Percentiles rank a stretch among this genome's conserved stretches.
Evolutionary conservation across 2,329 filamentous ascomycete genomes (phyloP).

Genomic region (Chaetomium strumarium): DNA sequence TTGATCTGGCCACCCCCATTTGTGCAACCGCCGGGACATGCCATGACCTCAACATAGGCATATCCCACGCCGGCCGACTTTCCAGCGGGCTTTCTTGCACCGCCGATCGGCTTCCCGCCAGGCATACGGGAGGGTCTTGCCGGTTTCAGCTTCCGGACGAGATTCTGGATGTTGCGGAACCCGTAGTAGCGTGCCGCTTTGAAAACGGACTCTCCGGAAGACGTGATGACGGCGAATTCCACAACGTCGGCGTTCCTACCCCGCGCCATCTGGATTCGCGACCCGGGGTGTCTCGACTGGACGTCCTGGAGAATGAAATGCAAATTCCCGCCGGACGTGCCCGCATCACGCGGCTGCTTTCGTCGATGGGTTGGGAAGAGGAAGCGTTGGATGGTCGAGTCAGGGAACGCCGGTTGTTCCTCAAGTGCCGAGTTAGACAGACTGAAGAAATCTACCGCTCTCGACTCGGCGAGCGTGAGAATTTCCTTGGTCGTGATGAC

Average conservation of each 20-base stretch:
- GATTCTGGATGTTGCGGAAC: slow-evolving; percentile 96
- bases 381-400: slow-evolving; percentile 62
- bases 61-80: slow-evolving; percentile 58
- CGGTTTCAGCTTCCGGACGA: slow-evolving; percentile 87
- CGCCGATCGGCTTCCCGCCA: slow-evolving; percentile 59
- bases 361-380: slow-evolving; percentile 56
- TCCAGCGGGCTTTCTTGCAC: slow-evolving; percentile 46
- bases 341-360: slow-evolving; percentile 51
- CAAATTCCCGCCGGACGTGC: slow-evolving; percentile 84
- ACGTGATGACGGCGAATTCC: slow-evolving; percentile 67
- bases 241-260: slow-evolving; percentile 89
- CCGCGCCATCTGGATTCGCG: slow-evolving; percentile 62
- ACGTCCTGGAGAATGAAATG: slow-evolving; percentile 76
- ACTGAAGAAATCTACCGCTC: slow-evolving; percentile 68
- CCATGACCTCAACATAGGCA: slow-evolving; percentile 98
- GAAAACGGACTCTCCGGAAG: slow-evolving; percentile 55
- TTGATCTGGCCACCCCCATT: slow-evolving; percentile 97
- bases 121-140: slow-evolving; percentile 72
- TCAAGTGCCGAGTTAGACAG: slow-evolving; percentile 48
- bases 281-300: slow-evolving; percentile 64
- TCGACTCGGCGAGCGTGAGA: slow-evolving; percentile 77
- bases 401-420: slow-evolving; percentile 60
- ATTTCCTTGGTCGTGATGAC: slow-evolving; percentile 96
- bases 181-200: slow-evolving; percentile 90
- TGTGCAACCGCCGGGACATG: slow-evolving; percentile 96